Conservation (phyloP, 768 basidiomycete species). For the Suillus plorans region DNA sequence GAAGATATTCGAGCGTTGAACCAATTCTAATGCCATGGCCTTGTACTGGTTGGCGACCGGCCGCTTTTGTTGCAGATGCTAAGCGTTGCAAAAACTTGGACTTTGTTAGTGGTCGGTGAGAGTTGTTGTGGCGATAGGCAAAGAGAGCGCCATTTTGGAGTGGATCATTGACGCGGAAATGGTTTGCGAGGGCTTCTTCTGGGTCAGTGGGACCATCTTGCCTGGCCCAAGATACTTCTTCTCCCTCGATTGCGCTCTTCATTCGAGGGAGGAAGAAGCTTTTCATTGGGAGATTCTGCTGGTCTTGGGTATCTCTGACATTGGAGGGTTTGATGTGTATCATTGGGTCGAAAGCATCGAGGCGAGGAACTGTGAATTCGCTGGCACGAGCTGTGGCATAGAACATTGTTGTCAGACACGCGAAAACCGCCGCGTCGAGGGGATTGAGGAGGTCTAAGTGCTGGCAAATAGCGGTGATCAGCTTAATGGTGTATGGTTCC, state of each 20-base stretch:
- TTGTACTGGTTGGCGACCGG: not conserved
- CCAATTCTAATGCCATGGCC: conserved; percentile 30
- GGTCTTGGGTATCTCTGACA: conserved; percentile 22
- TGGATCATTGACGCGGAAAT: conserved; percentile 30
- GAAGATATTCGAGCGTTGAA: conserved; percentile 36
- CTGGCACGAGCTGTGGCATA: conserved; percentile 32
- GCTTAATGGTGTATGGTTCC: conserved; percentile 12
- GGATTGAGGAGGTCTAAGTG: conserved; percentile 14
- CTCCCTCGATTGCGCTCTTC: conserved; percentile 24
- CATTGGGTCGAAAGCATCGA: conserved; percentile 30
- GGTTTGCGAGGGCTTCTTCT: conserved; percentile 11
- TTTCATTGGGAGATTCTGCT: conserved; percentile 12
- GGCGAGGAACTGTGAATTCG: conserved; percentile 36
- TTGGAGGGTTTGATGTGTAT: conserved; percentile 30
- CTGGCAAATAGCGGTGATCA: not conserved
- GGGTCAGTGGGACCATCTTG: conserved; percentile 31
- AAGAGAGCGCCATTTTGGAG: conserved; percentile 24
- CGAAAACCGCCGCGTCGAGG: conserved; percentile 21
- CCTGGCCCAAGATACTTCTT: conserved; percentile 35
- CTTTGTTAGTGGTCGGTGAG: conserved; percentile 25
- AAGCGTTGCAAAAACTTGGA: conserved; percentile 18
- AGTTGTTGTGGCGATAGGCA: conserved; percentile 17
- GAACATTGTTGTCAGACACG: conserved; percentile 38
- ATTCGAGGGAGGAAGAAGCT: conserved; percentile 31
- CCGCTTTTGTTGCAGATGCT: not conserved